Evolutionary conservation across 768 basidiomycete genomes (phyloP).

Genomic region (Serendipita indica): DNA sequence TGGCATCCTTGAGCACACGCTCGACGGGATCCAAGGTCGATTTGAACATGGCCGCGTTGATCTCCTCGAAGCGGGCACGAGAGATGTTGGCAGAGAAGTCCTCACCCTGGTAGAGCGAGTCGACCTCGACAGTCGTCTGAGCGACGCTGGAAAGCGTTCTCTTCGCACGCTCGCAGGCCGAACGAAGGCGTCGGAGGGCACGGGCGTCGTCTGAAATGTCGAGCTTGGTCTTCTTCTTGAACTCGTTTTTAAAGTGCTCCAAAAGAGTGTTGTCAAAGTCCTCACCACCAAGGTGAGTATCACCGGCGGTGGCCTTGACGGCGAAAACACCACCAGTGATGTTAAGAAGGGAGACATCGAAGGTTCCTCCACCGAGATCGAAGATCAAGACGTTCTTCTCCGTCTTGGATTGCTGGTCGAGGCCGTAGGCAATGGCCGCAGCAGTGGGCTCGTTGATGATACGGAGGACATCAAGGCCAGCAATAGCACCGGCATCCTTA

Average conservation of each 20-base stretch:
- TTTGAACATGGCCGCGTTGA: slow-evolving; percentile 89
- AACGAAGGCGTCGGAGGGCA: slow-evolving; percentile 87
- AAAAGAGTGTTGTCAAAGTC: slow-evolving; percentile 98
- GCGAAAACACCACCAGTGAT: slow-evolving; percentile 98
- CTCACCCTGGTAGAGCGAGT: slow-evolving; percentile 94
- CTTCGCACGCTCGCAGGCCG: slow-evolving; percentile 99
- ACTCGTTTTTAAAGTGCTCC: slow-evolving; percentile 99
- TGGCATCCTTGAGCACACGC: slow-evolving; percentile 97
- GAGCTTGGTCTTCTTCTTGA: slow-evolving; percentile 92
- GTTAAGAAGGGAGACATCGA: slow-evolving; percentile 97
- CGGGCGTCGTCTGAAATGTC: slow-evolving; percentile 96
- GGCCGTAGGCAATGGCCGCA: slow-evolving; percentile 95
- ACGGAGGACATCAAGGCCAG: slow-evolving; percentile 97
- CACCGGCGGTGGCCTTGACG: slow-evolving; percentile 98
- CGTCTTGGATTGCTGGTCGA: slow-evolving; percentile 79
- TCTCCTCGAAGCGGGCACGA: slow-evolving; percentile 99
- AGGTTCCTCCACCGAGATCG: slow-evolving; percentile 98
- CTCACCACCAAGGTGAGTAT: slow-evolving; percentile 98
- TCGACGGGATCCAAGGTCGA: slow-evolving; percentile 97
- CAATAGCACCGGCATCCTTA: slow-evolving; percentile 96
- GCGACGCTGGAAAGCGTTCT: slow-evolving; percentile 95
- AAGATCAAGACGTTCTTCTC: slow-evolving; percentile 99
- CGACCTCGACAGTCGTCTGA: slow-evolving; percentile 98
- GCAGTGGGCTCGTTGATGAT: slow-evolving; percentile 99
- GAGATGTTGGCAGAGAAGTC: slow-evolving; percentile 99